Percentiles rank a stretch among this genome's conserved stretches.
These are phyloP conservation scores for Echeveria elegans DNA, from an alignment of 164 flowering plant genomes.

Conservation along the genomic window DNA sequence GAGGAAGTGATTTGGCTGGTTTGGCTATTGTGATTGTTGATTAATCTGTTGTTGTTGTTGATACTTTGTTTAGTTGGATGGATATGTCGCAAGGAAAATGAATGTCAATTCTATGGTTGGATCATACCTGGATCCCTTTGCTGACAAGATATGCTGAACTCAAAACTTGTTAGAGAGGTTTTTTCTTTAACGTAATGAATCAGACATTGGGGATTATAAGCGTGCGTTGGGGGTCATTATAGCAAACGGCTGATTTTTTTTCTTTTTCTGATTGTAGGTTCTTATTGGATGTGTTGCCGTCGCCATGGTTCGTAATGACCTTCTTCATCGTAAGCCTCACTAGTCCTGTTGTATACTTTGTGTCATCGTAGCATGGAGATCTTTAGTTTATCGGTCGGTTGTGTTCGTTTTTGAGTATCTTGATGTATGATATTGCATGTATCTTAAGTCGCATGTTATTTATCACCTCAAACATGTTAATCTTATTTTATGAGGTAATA, in stretches of 20 bases:
- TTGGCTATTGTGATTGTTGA: too few species aligned
- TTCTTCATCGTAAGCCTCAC: slow-evolving; percentile 65
- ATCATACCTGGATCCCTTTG: slow-evolving; percentile 95
- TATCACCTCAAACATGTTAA: not conserved
- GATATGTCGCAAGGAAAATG: slow-evolving; percentile 87
- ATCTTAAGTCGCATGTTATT: not conserved
- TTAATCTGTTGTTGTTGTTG: not conserved
- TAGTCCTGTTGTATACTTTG: too few species aligned
- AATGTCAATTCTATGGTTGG: slow-evolving; percentile 84
- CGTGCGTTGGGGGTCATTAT: not conserved
- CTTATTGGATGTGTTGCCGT: slow-evolving; percentile 84
- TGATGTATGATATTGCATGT: not conserved
- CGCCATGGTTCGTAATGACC: slow-evolving; percentile 80
- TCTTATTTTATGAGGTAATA: too few species aligned
- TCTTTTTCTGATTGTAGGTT: slow-evolving; percentile 39
- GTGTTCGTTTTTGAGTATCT: too few species aligned
- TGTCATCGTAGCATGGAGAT: too few species aligned
- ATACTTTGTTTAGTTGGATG: slow-evolving; percentile 59
- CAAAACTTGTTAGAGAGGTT: not conserved
- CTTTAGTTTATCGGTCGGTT: too few species aligned
- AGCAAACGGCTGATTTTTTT: not conserved
- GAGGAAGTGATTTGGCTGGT: not conserved
- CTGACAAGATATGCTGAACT: slow-evolving; percentile 69
- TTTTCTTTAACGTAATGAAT: not conserved
- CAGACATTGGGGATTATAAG: not conserved